Percentiles rank a stretch among this genome's conserved stretches.
Evolutionary conservation across 108 stramenopile genomes (phyloP).

Genomic region (Skeletonema grethae): DNA sequence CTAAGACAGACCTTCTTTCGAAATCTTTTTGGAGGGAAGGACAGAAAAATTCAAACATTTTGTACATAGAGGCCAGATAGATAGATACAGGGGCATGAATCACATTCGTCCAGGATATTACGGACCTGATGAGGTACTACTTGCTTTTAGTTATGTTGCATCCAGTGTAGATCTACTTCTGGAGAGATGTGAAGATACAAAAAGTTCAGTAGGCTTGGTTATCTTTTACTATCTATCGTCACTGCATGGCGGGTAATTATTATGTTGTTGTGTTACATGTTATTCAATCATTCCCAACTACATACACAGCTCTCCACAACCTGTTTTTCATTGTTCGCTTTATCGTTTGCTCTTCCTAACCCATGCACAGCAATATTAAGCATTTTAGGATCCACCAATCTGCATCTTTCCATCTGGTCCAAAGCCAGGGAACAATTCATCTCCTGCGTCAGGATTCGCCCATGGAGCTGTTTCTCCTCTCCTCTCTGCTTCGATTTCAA

Average conservation of each 20-base stretch:
- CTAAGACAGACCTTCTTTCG: not conserved
- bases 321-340: not conserved
- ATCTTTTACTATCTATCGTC: too few relatives aligned
- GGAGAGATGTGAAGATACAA: too few relatives aligned
- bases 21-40: not conserved
- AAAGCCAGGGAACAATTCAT: slow-evolving; percentile 83
- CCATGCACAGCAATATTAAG: not conserved
- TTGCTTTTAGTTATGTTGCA: too few relatives aligned
- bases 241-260: too few relatives aligned
- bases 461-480: slow-evolving; percentile 84
- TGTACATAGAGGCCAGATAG: too few relatives aligned
- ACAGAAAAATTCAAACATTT: not conserved
- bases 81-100: too few relatives aligned
- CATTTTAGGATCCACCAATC: slow-evolving; percentile 65
- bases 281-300: not conserved
- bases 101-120: too few relatives aligned
- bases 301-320: not conserved
- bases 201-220: too few relatives aligned
- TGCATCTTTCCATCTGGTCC: slow-evolving; percentile 81
- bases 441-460: slow-evolving; percentile 71
- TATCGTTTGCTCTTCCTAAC: not conserved
- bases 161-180: too few relatives aligned
- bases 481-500: slow-evolving; percentile 86
- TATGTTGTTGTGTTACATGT: too few relatives aligned
- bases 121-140: too few relatives aligned